These are phyloP conservation scores for Xylaria polymorpha DNA, from an alignment of 2,329 filamentous ascomycete genomes.

Conservation along the genomic window DNA sequence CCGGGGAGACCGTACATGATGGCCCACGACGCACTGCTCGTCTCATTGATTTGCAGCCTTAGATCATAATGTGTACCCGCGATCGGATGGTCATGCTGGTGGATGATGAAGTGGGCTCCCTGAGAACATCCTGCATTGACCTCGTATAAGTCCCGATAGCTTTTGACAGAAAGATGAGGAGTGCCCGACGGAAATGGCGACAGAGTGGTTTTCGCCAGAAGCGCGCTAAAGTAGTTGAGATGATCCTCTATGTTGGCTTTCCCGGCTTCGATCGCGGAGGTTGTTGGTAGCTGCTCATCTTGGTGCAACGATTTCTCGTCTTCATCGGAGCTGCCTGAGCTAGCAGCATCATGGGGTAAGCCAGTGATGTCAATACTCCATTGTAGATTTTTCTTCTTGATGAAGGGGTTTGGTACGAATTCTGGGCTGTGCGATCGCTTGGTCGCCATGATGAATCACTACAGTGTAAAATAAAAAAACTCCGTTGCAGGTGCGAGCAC, in stretches of 20 bases:
- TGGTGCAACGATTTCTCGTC: constrained; percentile 16
- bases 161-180: constrained; percentile 52
- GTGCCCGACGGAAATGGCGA: constrained; percentile 38
- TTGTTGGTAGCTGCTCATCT: constrained; percentile 39
- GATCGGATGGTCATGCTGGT: constrained; percentile 79
- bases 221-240: constrained; percentile 53
- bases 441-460: constrained; percentile 41
- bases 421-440: constrained; percentile 51
- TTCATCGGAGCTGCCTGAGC: constrained; percentile 35
- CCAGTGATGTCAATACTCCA: constrained; percentile 54
- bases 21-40: constrained; percentile 73
- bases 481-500: background rate
- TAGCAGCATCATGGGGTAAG: constrained; percentile 27
- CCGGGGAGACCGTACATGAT: constrained; percentile 73
- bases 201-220: constrained; percentile 48
- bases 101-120: constrained; percentile 73
- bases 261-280: constrained; percentile 57
- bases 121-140: constrained; percentile 46
- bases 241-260: constrained; percentile 54
- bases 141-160: constrained; percentile 54
- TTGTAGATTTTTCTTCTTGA: constrained; percentile 60
- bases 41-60: constrained; percentile 74
- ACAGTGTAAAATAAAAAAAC: background rate
- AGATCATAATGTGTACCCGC: constrained; percentile 77
- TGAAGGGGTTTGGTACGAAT: constrained; percentile 59